Percentiles rank a stretch among this genome's conserved stretches.
Evolutionary conservation across 106 monocot species (phyloP).

Genomic region (Alisma plantagoaquatica): DNA sequence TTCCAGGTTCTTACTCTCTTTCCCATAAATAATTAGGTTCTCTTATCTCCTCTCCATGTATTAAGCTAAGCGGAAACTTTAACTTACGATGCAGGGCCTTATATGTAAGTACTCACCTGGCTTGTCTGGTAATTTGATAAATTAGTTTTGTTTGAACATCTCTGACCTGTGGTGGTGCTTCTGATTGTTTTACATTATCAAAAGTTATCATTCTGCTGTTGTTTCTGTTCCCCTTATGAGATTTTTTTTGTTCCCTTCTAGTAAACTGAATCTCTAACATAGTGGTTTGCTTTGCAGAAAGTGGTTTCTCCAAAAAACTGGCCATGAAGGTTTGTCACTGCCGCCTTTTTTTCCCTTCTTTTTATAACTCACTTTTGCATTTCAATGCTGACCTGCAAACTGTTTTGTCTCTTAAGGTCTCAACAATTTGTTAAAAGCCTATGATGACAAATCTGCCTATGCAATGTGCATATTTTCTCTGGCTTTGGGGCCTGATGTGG

Average conservation of each 20-base stretch:
- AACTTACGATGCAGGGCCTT: constrained; percentile 60
- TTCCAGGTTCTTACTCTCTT: constrained; percentile 51
- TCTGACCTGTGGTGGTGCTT: not conserved
- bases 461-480: constrained; percentile 97
- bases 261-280: not conserved
- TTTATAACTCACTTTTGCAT: not conserved
- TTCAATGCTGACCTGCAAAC: not conserved
- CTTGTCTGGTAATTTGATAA: not conserved
- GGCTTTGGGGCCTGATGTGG: constrained; percentile 57
- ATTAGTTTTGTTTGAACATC: not conserved
- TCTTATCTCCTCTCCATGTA: not conserved
- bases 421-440: constrained; percentile 76
- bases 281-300: constrained; percentile 35
- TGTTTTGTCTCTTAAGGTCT: constrained; percentile 33
- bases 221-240: no score
- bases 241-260: not conserved
- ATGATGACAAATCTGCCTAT: constrained; percentile 96
- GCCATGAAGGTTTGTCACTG: constrained; percentile 75
- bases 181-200: no score
- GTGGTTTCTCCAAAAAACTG: constrained; percentile 96
- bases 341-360: not conserved
- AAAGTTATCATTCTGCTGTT: no score
- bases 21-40: not conserved
- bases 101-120: constrained; percentile 54
- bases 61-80: not conserved